phyloP scores from a whole-genome alignment of 2,329 filamentous ascomycete genomes.

The Penicillium palitans region DNA sequence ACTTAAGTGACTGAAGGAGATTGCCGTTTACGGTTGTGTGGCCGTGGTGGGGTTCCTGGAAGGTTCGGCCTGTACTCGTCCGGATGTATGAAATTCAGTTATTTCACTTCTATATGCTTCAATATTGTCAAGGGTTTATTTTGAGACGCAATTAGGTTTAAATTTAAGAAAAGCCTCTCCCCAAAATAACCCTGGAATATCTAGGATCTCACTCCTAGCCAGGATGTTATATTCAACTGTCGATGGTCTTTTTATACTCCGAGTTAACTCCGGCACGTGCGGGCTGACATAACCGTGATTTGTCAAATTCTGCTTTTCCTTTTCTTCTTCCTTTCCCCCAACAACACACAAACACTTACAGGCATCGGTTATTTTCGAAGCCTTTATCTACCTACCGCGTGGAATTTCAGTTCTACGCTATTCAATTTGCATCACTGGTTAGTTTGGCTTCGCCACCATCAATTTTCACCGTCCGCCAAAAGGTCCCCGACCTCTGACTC shows the following conservation, averaged over 20 bases:
- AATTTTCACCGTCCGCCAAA: conserved; percentile 13
- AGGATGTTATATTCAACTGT: background rate
- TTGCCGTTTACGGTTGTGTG: conserved; percentile 6
- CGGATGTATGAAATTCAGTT: background rate
- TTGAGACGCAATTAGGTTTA: background rate
- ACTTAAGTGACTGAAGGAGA: conserved; percentile 2
- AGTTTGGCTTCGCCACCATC: conserved; percentile 25
- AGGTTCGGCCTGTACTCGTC: background rate
- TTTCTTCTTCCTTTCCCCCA: conserved; percentile 19
- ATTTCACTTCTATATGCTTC: background rate
- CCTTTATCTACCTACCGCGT: conserved; percentile 18
- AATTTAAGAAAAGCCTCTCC: background rate
- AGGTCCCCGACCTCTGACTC: conserved; percentile 26
- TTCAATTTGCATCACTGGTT: conserved; percentile 5
- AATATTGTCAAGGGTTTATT: background rate
- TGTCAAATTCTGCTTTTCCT: conserved; percentile 26
- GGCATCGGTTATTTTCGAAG: conserved; percentile 18
- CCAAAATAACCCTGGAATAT: background rate
- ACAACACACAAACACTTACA: conserved; percentile 12
- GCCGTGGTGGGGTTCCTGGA: conserved; percentile 7
- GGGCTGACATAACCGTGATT: conserved; percentile 27
- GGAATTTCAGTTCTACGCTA: conserved; percentile 15
- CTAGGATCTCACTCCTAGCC: background rate
- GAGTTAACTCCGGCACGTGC: conserved; percentile 25
- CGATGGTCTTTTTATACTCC: background rate